Evolutionary conservation across 2,329 filamentous ascomycete species (phyloP).

Genomic region (Arthrobotrys conoides): DNA sequence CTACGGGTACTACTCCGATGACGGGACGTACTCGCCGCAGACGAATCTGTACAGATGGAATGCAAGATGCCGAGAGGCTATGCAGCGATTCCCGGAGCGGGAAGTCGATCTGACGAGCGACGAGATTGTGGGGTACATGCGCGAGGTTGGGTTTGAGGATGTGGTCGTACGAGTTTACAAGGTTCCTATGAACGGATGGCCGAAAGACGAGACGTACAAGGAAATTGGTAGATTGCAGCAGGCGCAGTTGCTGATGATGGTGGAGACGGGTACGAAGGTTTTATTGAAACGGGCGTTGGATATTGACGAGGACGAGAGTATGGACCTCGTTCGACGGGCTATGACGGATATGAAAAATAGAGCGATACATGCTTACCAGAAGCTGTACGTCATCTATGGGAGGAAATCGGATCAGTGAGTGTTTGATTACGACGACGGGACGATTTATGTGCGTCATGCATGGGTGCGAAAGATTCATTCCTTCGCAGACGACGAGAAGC

Average conservation of each 20-base stretch:
- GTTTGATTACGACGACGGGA: conserved; percentile 31
- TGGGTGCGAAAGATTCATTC: conserved; percentile 20
- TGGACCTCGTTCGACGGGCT: conserved; percentile 46
- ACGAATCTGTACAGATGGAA: conserved; percentile 59
- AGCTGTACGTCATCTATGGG: conserved; percentile 57
- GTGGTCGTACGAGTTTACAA: conserved; percentile 64
- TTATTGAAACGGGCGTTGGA: conserved; percentile 50
- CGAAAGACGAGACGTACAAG: conserved; percentile 65
- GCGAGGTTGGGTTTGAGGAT: conserved; percentile 65
- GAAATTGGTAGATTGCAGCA: conserved; percentile 63
- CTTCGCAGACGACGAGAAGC: conserved; percentile 34
- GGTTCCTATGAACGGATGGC: conserved; percentile 65
- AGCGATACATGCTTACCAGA: conserved; percentile 58
- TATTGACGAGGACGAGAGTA: conserved; percentile 57
- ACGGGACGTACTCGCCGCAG: conserved; percentile 53
- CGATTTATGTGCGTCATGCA: conserved; percentile 25
- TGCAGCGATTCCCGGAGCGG: conserved; percentile 66
- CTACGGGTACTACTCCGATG: conserved; percentile 57
- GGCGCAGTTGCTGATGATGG: conserved; percentile 51
- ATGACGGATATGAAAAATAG: conserved; percentile 56
- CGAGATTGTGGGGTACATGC: conserved; percentile 64
- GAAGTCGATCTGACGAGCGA: conserved; percentile 67
- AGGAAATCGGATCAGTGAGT: conserved; percentile 46
- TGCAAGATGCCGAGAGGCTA: conserved; percentile 54
- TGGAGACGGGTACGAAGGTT: conserved; percentile 52